A percentile compares a stretch with the other conserved stretches of the same genome.
Evolutionary conservation across 139 green algal species (phyloP).

Genomic region (Chlamydomonas applanata): DNA sequence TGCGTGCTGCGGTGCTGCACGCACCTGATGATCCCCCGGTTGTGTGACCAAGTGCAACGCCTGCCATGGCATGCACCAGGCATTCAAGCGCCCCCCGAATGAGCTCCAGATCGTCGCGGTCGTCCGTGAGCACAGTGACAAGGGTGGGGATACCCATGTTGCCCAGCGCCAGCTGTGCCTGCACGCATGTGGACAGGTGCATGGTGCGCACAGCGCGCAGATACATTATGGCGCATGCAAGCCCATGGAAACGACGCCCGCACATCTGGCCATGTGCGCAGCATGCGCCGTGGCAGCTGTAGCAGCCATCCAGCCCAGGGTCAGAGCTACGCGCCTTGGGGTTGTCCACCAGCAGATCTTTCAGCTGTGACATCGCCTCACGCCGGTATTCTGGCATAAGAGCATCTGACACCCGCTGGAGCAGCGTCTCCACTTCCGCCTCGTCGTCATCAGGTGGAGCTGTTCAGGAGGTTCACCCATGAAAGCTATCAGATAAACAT

Average conservation of each 20-base stretch:
- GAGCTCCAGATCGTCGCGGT: conserved; percentile 79
- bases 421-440: conserved; percentile 65
- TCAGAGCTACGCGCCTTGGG: conserved; percentile 26
- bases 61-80: conserved; percentile 51
- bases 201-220: too few species aligned
- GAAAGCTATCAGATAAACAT: not conserved
- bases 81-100: conserved; percentile 77
- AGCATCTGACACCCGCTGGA: conserved; percentile 74
- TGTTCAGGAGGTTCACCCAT: conserved; percentile 1
- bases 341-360: conserved; percentile 60
- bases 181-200: not conserved
- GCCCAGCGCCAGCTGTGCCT: conserved; percentile 74
- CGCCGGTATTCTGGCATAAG: conserved; percentile 73
- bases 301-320: not conserved
- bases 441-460: conserved; percentile 40
- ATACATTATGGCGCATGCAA: too few species aligned
- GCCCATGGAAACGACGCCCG: too few species aligned
- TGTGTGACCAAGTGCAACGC: too few species aligned
- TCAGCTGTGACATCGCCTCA: conserved; percentile 67
- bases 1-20: not conserved
- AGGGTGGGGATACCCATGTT: conserved; percentile 74
- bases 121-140: conserved; percentile 64
- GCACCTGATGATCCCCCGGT: not conserved
- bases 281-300: too few species aligned
- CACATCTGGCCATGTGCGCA: too few species aligned